phyloP scores from a whole-genome alignment of 2,329 filamentous ascomycete genomes.

The Monosporascus sp. region DNA sequence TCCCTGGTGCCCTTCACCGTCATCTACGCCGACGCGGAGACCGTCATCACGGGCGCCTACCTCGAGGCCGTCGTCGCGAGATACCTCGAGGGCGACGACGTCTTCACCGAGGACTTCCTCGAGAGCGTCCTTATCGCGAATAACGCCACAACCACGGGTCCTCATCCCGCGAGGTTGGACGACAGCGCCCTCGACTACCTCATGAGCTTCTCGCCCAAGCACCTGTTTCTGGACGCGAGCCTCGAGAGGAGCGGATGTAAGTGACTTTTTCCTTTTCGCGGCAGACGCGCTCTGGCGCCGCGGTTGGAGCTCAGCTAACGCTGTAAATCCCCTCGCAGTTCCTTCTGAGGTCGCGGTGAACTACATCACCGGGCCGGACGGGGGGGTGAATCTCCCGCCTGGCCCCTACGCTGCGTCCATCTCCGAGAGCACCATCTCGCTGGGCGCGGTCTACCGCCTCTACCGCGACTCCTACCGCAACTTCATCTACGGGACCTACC shows the following conservation, averaged over 20 bases:
- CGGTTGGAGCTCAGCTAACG: no score
- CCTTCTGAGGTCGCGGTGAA: constrained; percentile 4
- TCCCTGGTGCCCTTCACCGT: constrained; percentile 19
- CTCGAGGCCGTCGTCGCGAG: constrained; percentile 24
- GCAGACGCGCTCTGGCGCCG: no score
- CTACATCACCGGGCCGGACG: constrained; percentile 4
- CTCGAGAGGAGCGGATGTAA: constrained; percentile 6
- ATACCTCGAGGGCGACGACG: constrained; percentile 30
- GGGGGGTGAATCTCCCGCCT: constrained; percentile 7
- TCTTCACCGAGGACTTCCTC: constrained; percentile 31
- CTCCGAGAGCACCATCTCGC: constrained; percentile 9
- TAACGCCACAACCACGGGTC: constrained; percentile 10
- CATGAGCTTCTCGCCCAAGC: constrained; percentile 5
- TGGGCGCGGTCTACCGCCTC: constrained; percentile 16
- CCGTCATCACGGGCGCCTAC: constrained; percentile 20
- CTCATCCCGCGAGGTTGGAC: constrained; percentile 15
- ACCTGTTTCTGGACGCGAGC: constrained; percentile 12
- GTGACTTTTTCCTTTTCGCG: not conserved
- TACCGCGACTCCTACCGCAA: constrained; percentile 17
- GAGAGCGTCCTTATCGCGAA: constrained; percentile 26
- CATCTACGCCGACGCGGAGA: constrained; percentile 22
- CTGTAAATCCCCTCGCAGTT: not conserved
- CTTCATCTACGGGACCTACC: constrained; percentile 20
- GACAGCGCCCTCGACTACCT: constrained; percentile 13
- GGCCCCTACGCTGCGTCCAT: constrained; percentile 17